These are phyloP conservation scores for Rhizophora apiculata DNA, from an alignment of 345 rosid species.

Conservation along the genomic window DNA sequence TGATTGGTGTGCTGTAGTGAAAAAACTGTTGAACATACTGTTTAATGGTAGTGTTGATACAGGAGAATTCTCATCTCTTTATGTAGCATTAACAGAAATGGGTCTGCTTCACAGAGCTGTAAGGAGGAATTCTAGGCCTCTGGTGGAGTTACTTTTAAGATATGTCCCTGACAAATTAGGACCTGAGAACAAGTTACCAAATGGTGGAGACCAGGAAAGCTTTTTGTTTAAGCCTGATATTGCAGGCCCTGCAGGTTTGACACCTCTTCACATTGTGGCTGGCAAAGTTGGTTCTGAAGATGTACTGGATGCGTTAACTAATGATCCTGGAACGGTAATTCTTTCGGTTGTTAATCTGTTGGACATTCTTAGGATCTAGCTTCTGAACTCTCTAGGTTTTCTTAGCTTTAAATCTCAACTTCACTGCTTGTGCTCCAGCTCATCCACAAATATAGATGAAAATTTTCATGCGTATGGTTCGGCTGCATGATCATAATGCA, in stretches of 20 bases:
- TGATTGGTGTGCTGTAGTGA: slow-evolving; percentile 95
- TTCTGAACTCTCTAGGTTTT: slow-evolving; percentile 4
- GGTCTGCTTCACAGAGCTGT: slow-evolving; percentile 93
- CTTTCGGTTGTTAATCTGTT: slow-evolving; percentile 3
- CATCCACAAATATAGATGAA: too few species aligned
- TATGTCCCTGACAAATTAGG: slow-evolving; percentile 48
- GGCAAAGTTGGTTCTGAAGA: slow-evolving; percentile 98
- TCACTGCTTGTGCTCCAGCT: too few species aligned
- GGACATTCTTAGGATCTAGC: background rate
- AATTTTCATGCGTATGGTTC: too few species aligned
- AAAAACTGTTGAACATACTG: slow-evolving; percentile 70
- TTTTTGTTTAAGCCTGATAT: slow-evolving; percentile 80
- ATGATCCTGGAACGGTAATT: slow-evolving; percentile 86
- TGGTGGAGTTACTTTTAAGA: slow-evolving; percentile 78
- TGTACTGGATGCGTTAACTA: slow-evolving; percentile 73
- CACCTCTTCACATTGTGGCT: slow-evolving; percentile 98
- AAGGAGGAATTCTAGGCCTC: slow-evolving; percentile 75
- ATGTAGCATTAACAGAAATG: slow-evolving; percentile 58
- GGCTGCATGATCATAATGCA: too few species aligned
- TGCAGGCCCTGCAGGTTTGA: slow-evolving; percentile 88
- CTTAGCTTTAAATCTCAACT: background rate
- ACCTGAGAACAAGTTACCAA: slow-evolving; percentile 20
- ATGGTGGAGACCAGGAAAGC: slow-evolving; percentile 25
- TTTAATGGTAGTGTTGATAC: slow-evolving; percentile 62
- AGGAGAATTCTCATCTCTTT: slow-evolving; percentile 53